Percentiles rank a stretch among this genome's conserved stretches.
Evolutionary conservation across 306 rosid genomes (phyloP).

Genomic region (Alnus glutinosa): DNA sequence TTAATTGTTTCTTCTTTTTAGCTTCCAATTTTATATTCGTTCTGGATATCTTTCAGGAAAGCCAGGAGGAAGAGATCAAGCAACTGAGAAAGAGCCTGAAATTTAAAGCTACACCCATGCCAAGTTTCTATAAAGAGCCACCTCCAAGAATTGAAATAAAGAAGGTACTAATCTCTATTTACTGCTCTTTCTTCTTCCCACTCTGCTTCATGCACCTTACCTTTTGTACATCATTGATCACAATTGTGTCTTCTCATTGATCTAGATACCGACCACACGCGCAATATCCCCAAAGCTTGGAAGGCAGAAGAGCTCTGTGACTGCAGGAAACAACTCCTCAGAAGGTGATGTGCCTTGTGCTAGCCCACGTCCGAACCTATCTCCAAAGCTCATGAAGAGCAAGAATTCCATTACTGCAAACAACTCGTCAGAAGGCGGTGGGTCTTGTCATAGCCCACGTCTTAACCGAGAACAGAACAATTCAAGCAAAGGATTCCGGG

Average conservation of each 20-base stretch:
- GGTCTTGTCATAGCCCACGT: conserved; percentile 34
- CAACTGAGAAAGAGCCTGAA: conserved; percentile 73
- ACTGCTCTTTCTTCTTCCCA: conserved; percentile 1
- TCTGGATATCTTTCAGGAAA: conserved; percentile 53
- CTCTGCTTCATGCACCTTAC: conserved; percentile 10
- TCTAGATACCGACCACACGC: conserved; percentile 84
- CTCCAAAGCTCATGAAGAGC: conserved; percentile 40
- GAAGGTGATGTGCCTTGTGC: conserved; percentile 50
- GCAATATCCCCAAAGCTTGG: conserved; percentile 96
- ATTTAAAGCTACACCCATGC: conserved; percentile 94
- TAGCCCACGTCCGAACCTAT: conserved; percentile 44
- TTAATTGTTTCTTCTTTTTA: neutral
- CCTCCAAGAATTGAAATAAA: conserved; percentile 82
- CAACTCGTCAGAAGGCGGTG: conserved; percentile 37
- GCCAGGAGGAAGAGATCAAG: conserved; percentile 87
- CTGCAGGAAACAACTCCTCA: conserved; percentile 39
- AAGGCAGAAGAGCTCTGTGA: conserved; percentile 54
- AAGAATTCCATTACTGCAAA: conserved; percentile 37
- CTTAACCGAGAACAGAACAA: conserved; percentile 46
- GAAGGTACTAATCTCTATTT: conserved; percentile 52
- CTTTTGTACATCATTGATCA: neutral
- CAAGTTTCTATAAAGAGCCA: conserved; percentile 92
- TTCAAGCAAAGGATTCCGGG: conserved; percentile 36
- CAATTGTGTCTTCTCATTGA: conserved; percentile 19
- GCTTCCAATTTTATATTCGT: neutral